Percentiles rank a stretch among this genome's conserved stretches.
These are phyloP conservation scores for Brettanomyces naardenensis DNA, from an alignment of 805 yeast genomes.

Conservation along the genomic window DNA sequence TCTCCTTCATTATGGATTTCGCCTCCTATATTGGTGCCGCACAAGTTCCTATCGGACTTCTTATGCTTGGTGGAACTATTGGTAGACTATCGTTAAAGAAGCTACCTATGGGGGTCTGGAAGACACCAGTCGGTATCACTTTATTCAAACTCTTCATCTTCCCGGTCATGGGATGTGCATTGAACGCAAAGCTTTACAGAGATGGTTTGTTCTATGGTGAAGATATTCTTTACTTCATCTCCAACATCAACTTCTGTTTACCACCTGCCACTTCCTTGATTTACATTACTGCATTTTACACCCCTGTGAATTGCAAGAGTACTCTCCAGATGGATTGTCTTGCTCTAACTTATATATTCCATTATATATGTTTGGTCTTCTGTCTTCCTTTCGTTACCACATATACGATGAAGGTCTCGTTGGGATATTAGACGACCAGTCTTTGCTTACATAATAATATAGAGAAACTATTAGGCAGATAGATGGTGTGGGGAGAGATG, in stretches of 20 bases:
- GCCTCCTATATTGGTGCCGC: slow-evolving; percentile 78
- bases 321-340: slow-evolving; percentile 77
- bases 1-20: slow-evolving; percentile 79
- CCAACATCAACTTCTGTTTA: slow-evolving; percentile 66
- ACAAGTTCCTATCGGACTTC: slow-evolving; percentile 78
- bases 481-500: too few species aligned
- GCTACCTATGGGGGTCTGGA: slow-evolving; percentile 67
- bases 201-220: slow-evolving; percentile 61
- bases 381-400: slow-evolving; percentile 71
- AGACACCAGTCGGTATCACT: slow-evolving; percentile 52
- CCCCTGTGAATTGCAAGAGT: slow-evolving; percentile 49
- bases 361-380: slow-evolving; percentile 60
- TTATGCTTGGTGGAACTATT: slow-evolving; percentile 80
- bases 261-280: slow-evolving; percentile 88
- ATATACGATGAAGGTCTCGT: slow-evolving; percentile 49
- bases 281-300: slow-evolving; percentile 81
- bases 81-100: slow-evolving; percentile 57
- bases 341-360: slow-evolving; percentile 66
- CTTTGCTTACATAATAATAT: not conserved
- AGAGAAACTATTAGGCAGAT: too few species aligned
- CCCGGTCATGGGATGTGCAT: slow-evolving; percentile 72
- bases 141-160: slow-evolving; percentile 52
- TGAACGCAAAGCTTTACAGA: slow-evolving; percentile 51
- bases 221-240: slow-evolving; percentile 58
- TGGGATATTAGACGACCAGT: slow-evolving; percentile 29